Percentiles rank a stretch among this genome's conserved stretches.
Conservation (phyloP, 1,284 basidiomycete genomes). For the Thelephora terrestris region DNA sequence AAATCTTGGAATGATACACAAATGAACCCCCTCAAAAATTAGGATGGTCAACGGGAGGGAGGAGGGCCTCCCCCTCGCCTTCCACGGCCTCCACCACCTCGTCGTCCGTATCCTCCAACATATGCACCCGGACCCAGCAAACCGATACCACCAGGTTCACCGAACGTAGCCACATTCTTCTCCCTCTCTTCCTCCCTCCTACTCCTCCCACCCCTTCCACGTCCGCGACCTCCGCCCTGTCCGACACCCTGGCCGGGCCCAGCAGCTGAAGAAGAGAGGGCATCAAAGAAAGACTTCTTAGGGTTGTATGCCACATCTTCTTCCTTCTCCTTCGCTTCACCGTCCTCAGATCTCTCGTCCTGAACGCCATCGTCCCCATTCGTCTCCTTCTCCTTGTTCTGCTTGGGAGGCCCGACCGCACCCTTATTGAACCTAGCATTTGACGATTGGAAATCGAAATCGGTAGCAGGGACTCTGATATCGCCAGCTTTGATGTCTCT, state of each 20-base stretch:
- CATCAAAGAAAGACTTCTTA: constrained; percentile 69
- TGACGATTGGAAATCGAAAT: constrained; percentile 67
- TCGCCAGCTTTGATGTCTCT: constrained; percentile 32
- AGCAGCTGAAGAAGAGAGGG: constrained; percentile 40
- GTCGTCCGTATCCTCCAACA: constrained; percentile 37
- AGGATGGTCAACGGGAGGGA: constrained; percentile 7
- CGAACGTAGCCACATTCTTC: constrained; percentile 73
- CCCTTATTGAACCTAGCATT: constrained; percentile 73
- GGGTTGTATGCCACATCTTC: constrained; percentile 53
- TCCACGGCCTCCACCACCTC: constrained; percentile 34
- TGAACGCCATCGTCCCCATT: constrained; percentile 23
- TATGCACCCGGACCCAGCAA: constrained; percentile 57
- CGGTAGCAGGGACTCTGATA: constrained; percentile 46
- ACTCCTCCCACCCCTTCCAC: constrained; percentile 46
- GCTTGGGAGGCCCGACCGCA: constrained; percentile 30
- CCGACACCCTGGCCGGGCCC: not conserved
- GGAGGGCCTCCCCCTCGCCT: constrained; percentile 18
- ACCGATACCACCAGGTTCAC: constrained; percentile 67
- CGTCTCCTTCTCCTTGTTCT: constrained; percentile 15
- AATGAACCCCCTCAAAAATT: not conserved
- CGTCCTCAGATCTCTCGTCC: constrained; percentile 14
- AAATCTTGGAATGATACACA: too few relatives aligned
- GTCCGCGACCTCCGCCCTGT: constrained; percentile 27
- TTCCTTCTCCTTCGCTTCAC: constrained; percentile 20
- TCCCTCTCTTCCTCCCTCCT: constrained; percentile 70